Evolutionary conservation across 1,139 yeast genomes (phyloP).

Genomic region (Sugiyamaella paludigena): DNA sequence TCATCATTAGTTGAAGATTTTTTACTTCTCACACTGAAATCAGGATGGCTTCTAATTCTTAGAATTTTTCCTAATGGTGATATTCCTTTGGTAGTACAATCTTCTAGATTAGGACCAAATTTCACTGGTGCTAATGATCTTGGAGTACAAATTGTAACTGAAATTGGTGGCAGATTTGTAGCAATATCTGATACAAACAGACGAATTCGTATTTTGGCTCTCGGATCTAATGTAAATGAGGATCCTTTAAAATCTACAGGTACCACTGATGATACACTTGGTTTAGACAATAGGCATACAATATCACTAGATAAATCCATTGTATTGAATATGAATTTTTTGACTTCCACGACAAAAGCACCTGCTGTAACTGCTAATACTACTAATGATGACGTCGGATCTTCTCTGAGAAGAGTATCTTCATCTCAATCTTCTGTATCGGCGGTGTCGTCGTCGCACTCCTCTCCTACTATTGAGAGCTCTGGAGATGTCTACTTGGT

Average conservation of each 20-base stretch:
- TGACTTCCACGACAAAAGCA: not conserved
- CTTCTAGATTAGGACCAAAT: slow-evolving; percentile 2
- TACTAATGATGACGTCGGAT: not conserved
- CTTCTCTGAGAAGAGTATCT: not conserved
- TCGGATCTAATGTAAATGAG: slow-evolving; percentile 2
- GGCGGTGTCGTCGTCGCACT: not conserved
- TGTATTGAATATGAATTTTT: slow-evolving; percentile 7
- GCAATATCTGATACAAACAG: slow-evolving; percentile 7
- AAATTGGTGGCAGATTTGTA: slow-evolving; percentile 4
- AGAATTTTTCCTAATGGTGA: slow-evolving; percentile 9
- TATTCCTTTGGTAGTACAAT: slow-evolving; percentile 6
- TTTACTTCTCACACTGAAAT: slow-evolving; percentile 16
- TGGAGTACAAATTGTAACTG: slow-evolving; percentile 3
- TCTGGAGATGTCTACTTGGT: slow-evolving; percentile 8
- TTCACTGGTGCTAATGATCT: slow-evolving; percentile 6
- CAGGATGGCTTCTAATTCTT: slow-evolving; percentile 18
- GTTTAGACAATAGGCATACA: slow-evolving; percentile 4
- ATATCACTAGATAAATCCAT: slow-evolving; percentile 2
- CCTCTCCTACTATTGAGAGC: no score
- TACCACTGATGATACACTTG: not conserved
- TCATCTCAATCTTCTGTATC: not conserved
- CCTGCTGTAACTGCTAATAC: not conserved
- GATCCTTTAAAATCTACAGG: not conserved
- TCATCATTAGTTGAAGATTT: slow-evolving; percentile 17
- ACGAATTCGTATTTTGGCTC: slow-evolving; percentile 6